Base-by-base conservation (phyloP, 768 basidiomycete genomes). In the Tylopilus subfusipes region DNA sequence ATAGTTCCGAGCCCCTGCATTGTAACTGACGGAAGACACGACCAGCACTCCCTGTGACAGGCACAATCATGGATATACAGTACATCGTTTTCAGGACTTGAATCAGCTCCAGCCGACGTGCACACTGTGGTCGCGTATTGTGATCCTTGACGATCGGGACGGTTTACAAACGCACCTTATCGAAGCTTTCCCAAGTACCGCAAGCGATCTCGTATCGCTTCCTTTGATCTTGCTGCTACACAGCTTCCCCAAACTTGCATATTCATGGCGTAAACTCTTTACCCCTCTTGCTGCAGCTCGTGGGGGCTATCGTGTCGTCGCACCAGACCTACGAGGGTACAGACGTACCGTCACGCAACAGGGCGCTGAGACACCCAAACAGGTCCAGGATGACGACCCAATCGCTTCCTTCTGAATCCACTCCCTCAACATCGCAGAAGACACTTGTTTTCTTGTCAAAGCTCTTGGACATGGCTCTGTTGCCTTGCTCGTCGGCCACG, bases 221-320 rank as follows among this genome's bases (percentile, higher is more conserved):
- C 81, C 79, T 1, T 73, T 86, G 14, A 60, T 85, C 43, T 50
- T 86, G 29, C 78, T 87, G 22, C 64, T 86, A 2, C 84, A 86
- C 56, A 85, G 84, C 39, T 86, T 86, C 63, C 84, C 84, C 11
- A 84, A 86, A 61, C 73, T 86, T 7, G 78, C 83, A 3, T 83
- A 81, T 62, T 85, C 83, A 9, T 86, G 83, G 82, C 75, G 85
- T 14, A 82, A 83, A 55, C 54, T 85, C 33, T 73, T 86, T 30
- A 60, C 68, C 0, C 82, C 82, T 0, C 73, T 86, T 24, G 64
- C 79, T 0, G 58, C 68, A 5, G 71, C 73, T 2, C 61, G 38
- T 46, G 30, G 43, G 21, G 84, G 84, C 2, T 85, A 79, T 67
- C 75, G 79, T 50, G 83, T 85, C 62, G 78, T 86, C 42, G 84